A percentile compares a stretch with the other conserved stretches of the same genome.
Evolutionary conservation across 352 stramenopile species (phyloP).

Genomic region (Phytophthora pini): DNA sequence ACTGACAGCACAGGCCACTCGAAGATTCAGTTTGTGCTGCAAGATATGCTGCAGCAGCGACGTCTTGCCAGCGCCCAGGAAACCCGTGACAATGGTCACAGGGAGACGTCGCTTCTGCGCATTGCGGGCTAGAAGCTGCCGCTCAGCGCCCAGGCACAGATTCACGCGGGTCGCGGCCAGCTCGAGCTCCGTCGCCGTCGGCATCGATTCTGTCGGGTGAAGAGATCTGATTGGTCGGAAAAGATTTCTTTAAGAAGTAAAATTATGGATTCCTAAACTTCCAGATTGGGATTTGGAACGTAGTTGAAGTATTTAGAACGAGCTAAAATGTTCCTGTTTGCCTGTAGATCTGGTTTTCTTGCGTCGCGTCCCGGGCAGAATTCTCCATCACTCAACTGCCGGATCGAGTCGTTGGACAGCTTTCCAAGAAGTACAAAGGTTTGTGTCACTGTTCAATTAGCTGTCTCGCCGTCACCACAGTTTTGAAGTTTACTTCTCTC

Average conservation of each 20-base stretch:
- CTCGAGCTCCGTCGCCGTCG: conserved; percentile 35
- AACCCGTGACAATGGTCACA: conserved; percentile 74
- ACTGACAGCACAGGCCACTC: conserved; percentile 72
- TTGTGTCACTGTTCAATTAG: conserved; percentile 23
- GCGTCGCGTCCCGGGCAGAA: conserved; percentile 19
- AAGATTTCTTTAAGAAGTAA: neutral
- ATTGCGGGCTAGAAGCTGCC: conserved; percentile 59
- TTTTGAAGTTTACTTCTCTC: neutral
- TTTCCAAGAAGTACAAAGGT: neutral
- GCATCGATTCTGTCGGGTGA: neutral
- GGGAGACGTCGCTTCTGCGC: conserved; percentile 52
- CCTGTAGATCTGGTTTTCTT: neutral
- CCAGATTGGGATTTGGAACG: neutral
- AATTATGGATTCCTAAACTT: no score
- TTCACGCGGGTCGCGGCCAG: conserved; percentile 62
- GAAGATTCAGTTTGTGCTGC: conserved; percentile 69
- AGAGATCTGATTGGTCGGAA: conserved; percentile 6
- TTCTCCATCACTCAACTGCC: conserved; percentile 19
- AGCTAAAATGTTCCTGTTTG: conserved; percentile 5
- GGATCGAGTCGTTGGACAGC: conserved; percentile 20
- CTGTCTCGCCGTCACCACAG: neutral
- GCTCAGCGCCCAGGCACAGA: conserved; percentile 61
- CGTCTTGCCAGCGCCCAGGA: conserved; percentile 75
- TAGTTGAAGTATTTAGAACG: conserved; percentile 21
- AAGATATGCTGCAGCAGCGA: conserved; percentile 73